Base-by-base conservation (phyloP, 2,329 filamentous ascomycete genomes). In the Cordyceps militaris region DNA sequence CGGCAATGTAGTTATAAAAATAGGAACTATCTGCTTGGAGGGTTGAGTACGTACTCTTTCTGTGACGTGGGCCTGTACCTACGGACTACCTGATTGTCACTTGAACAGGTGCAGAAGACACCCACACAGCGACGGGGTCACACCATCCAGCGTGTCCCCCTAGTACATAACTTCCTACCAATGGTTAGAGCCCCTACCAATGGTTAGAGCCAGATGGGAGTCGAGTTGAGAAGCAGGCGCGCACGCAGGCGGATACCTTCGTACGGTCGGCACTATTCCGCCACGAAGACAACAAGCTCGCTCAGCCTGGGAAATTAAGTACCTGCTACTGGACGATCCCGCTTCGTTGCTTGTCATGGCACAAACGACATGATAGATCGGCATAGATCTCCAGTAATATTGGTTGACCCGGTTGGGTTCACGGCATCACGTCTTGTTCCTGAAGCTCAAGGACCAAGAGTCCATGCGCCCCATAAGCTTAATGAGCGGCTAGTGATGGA, bases 301-400 rank as follows among this genome's bases (percentile, higher is more conserved):
- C n/a, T n/a, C n/a, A n/a, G n/a, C n/a, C n/a, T n/a, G 26, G 42
- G n/a, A 38, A 55, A 40, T 40, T 30, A 55, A 55, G 52, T 55
- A 55, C 52, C 52, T 46, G 30, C 5, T 21, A 24, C 14, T 36
- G 16, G 52, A 11, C 52, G 42, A 55, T 47, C 52, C 30, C 16
- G 9, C 32, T 28, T 28, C 30, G 43, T 38, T 26, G 42, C 30
- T 38, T 7, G n/a, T 19, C 13, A 28, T 28, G 30, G 40, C 13
- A 36, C 19, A 10, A 16, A 42, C 6, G 32, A 1, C 19, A 53
- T 3, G 16, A 30, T 19, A 23, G 51, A 54, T 28, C 40, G 38
- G 36, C 21, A 28, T n/a, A 42, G 14, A 11, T 36, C 10, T n/a
- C n/a, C n/a, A n/a, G n/a, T n/a, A n/a, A n/a, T n/a, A n/a, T n/a